Percentiles rank a stretch among this genome's conserved stretches.
Evolutionary conservation across 2,329 filamentous ascomycete genomes (phyloP).

Genomic region (Microdochium nivale): DNA sequence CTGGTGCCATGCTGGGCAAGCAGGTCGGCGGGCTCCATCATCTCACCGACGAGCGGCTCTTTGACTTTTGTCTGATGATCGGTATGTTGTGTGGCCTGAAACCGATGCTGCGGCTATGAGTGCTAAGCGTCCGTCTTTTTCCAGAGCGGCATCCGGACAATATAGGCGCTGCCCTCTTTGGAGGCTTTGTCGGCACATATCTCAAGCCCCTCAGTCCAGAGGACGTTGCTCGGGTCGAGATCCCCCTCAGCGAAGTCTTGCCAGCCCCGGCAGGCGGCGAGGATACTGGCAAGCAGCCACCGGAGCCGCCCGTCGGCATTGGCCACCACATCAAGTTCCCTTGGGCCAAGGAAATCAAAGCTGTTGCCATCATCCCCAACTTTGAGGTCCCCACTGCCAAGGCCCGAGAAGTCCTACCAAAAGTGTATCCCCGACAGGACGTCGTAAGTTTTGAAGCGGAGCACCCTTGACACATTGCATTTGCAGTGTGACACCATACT

Average conservation of each 20-base stretch:
- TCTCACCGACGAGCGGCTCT: conserved; percentile 70
- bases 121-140: conserved; percentile 10
- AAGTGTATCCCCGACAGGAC: conserved; percentile 69
- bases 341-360: conserved; percentile 93
- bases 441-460: conserved; percentile 50
- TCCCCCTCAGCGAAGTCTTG: conserved; percentile 87
- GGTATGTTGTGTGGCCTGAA: conserved; percentile 37
- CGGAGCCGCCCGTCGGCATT: conserved; percentile 83
- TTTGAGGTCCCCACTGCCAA: conserved; percentile 95
- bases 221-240: conserved; percentile 84
- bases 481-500: conserved; percentile 1
- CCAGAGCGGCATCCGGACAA: conserved; percentile 84
- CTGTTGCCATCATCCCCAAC: conserved; percentile 89
- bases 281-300: conserved; percentile 80
- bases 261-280: conserved; percentile 83
- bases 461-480: conserved; percentile 1
- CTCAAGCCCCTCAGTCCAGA: conserved; percentile 84
- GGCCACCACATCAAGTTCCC: conserved; percentile 94
- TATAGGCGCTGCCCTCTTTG: conserved; percentile 88
- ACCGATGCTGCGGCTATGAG: no score
- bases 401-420: conserved; percentile 77
- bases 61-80: conserved; percentile 98
- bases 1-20: conserved; percentile 87
- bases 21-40: conserved; percentile 71
- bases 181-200: conserved; percentile 94